A percentile compares a stretch with the other conserved stretches of the same genome.
Conservation (phyloP, 768 basidiomycete species). For the Harrya chromipes region DNA sequence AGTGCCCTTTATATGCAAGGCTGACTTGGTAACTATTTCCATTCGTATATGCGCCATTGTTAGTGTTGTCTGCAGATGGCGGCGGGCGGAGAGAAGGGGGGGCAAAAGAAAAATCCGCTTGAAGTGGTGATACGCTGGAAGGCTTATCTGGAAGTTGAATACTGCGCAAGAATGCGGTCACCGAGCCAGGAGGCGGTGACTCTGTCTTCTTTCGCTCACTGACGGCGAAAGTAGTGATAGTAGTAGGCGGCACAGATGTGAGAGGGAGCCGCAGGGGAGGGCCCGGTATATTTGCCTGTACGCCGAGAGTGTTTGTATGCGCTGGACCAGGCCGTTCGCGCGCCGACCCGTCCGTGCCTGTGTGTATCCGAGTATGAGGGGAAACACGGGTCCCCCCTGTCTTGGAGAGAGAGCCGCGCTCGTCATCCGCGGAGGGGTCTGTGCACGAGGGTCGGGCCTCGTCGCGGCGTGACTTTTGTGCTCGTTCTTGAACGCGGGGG, state of each 20-base stretch:
- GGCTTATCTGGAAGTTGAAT: constrained; percentile 22
- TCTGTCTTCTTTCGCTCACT: constrained; percentile 1
- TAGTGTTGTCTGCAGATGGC: constrained; percentile 9
- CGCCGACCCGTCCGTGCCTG: constrained; percentile 3
- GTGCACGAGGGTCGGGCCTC: constrained; percentile 5
- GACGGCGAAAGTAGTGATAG: neutral
- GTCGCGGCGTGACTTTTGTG: constrained; percentile 1
- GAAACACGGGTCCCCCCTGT: constrained; percentile 6
- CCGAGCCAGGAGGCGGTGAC: constrained; percentile 15
- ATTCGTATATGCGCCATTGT: neutral
- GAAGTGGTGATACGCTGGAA: constrained; percentile 9
- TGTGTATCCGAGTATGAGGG: constrained; percentile 3
- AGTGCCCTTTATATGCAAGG: constrained; percentile 27
- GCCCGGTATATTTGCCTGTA: constrained; percentile 10
- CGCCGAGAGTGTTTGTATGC: constrained; percentile 5
- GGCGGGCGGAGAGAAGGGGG: constrained; percentile 12
- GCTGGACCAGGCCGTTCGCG: constrained; percentile 2
- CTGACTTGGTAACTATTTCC: constrained; percentile 16
- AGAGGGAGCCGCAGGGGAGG: constrained; percentile 15
- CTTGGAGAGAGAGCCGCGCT: constrained; percentile 1
- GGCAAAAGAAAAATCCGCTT: constrained; percentile 5
- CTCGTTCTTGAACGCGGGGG: constrained; percentile 6
- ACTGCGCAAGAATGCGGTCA: constrained; percentile 24
- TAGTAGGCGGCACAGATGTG: constrained; percentile 2
- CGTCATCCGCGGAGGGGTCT: neutral